Base-by-base conservation (phyloP, 257 asterid species). In the Forsythia suspensa region DNA sequence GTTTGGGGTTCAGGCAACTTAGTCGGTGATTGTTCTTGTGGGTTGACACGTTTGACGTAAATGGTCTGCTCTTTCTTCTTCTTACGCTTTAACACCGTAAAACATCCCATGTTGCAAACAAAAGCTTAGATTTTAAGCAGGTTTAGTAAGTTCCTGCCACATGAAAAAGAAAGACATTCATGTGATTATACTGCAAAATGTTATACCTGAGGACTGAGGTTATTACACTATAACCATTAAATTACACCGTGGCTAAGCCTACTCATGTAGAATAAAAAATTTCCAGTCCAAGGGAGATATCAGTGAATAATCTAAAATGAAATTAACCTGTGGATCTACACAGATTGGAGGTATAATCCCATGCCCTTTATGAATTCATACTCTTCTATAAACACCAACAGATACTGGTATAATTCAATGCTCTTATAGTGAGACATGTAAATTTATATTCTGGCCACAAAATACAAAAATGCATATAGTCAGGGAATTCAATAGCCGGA, bases 1-100 rank as follows among this genome's bases (percentile, higher is more conserved):
- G 51, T 73, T 83, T 78, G 91, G 16, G 98, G 98, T 87, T 88
- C 97, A 39, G 98, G 98, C 80, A 94, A 82, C 6, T 83, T 86
- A 9, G 96, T 88, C 20, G 96, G 95, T 57, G 92, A 91, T 75
- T 86, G 88, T 43, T 86, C 91, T 75, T 81, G 96, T 70, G 94
- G 89, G 80, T 81, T 88, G 70, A 86, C 88, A 37, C 88, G 87
- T 79, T 82, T 88, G 15, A 88, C 80, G 63, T 77, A 82, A 55
- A 82, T 69, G 38, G 86, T 76, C 73, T 89, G 91, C 78, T 92
- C 93, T 82, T 88, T 90, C 85, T 94, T 91, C 93, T 92, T 92
- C 84, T 87, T 91, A 77, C 92, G 77, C 84, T 86, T 92, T 46
- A 90, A 83, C 16, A 90, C 96, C 0, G 94, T 86, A 85, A 94